These are phyloP conservation scores for Amylostereum chailletii DNA, from an alignment of 1,284 basidiomycete genomes.

Conservation along the genomic window DNA sequence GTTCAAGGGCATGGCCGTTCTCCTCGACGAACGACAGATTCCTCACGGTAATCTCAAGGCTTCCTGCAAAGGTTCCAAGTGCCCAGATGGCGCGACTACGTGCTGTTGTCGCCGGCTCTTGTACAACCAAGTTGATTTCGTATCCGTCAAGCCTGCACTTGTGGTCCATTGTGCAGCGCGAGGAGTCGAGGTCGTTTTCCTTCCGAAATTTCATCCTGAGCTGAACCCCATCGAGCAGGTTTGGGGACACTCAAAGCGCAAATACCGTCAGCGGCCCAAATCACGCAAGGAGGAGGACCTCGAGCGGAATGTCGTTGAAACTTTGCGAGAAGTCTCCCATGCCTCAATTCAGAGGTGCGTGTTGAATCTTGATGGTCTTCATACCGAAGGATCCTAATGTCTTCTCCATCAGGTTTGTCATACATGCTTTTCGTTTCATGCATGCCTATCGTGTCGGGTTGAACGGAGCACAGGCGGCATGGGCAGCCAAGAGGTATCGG, in stretches of 20 bases:
- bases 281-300: constrained; percentile 17
- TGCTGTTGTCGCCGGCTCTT: constrained; percentile 21
- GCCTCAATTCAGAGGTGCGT: constrained; percentile 14
- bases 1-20: constrained; percentile 16
- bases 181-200: constrained; percentile 16
- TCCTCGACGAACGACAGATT: constrained; percentile 14
- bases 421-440: constrained; percentile 10
- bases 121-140: constrained; percentile 24
- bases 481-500: constrained; percentile 15
- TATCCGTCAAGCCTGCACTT: constrained; percentile 15
- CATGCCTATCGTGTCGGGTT: constrained; percentile 14
- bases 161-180: constrained; percentile 11
- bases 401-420: constrained; percentile 6
- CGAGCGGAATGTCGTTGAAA: constrained; percentile 10
- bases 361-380: neutral
- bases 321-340: constrained; percentile 12
- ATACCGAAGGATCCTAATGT: neutral
- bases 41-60: constrained; percentile 1
- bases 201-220: constrained; percentile 22
- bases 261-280: constrained; percentile 12
- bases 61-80: constrained; percentile 14
- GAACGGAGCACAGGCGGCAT: constrained; percentile 15
- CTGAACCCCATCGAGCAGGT: constrained; percentile 22
- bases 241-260: constrained; percentile 21
- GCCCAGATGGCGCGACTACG: constrained; percentile 2